Base-by-base conservation (phyloP, 352 stramenopile genomes). In the Elongisporangium undulatum region DNA sequence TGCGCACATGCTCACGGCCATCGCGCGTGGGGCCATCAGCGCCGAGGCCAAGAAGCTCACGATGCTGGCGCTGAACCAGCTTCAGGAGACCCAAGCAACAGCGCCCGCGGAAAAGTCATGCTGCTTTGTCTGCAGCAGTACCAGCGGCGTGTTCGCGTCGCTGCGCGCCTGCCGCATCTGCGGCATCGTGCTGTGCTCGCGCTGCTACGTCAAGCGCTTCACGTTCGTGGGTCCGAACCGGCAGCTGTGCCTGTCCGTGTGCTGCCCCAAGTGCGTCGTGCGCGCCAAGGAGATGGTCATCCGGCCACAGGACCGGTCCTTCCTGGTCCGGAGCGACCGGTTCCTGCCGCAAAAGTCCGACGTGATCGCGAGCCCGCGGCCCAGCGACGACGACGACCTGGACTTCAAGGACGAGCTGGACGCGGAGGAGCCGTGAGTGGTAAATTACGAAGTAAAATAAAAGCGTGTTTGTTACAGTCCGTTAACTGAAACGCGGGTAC, bases 371-470 rank as follows among this genome's bases (percentile, higher is more conserved):
- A 45, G 34, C 17, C 34, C 34, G 13, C 34, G 34, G 5, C 10
- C 7, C 1, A 45, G 34, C 4, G 34, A 45, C 34, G 26, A 7
- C 7, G 24, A 38, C 1, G 34, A 45, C 34, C 17, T 45, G 34
- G 12, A 45, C 7, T 10, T 45, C 5, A 10, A 17, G 2, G 13
- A 45, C 3, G 34, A 45, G 2, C 10, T 17, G 34, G 34, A 45
- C n/a, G n/a, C n/a, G 3, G 1, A 4, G 2, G 34, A 45, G 4
- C 34, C 34, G 16, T 45, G 34, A 45, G 17, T n/a, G n/a, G n/a
- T n/a, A 45, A 45, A 45, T 45, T 45, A 45, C 34, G 34, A 45
- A 45, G 34, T 45, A 45, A 45, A 45, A 45, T 45, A 45, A 45
- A 45, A 45, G 4, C 10, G 34, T 17, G 34, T 45, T 17, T 45